phyloP scores from a whole-genome alignment of 2,329 filamentous ascomycete genomes.

The Colletotrichum kahawae region DNA sequence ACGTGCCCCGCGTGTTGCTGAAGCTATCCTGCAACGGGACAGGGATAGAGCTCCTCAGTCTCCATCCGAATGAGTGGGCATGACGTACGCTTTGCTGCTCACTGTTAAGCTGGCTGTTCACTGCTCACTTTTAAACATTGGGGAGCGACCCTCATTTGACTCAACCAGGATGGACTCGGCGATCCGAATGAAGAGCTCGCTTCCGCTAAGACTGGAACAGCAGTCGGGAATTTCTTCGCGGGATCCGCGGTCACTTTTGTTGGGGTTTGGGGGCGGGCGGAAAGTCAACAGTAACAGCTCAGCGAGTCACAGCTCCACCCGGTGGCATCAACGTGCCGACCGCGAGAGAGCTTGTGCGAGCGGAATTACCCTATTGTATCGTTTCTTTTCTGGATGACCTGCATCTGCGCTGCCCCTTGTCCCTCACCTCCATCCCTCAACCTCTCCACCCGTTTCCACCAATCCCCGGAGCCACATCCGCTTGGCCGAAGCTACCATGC shows the following conservation, averaged over 20 bases:
- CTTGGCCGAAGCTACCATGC: neutral
- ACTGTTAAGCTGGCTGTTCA: neutral
- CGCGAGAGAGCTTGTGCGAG: neutral
- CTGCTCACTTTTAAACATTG: neutral
- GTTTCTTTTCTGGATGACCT: constrained; percentile 19
- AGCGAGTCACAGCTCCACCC: neutral
- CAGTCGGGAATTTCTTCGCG: neutral
- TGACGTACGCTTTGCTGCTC: neutral
- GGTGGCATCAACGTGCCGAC: neutral
- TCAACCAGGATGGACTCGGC: neutral
- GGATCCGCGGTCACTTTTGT: neutral
- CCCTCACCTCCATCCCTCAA: neutral
- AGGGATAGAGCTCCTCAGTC: neutral
- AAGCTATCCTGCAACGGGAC: neutral
- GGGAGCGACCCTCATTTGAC: neutral
- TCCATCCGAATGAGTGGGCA: neutral
- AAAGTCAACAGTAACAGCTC: neutral
- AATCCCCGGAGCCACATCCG: constrained; percentile 8
- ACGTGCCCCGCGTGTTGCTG: neutral
- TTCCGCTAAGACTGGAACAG: neutral
- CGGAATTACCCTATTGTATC: constrained; percentile 6
- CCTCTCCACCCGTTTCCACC: constrained; percentile 14
- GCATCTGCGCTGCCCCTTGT: neutral
- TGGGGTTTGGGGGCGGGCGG: neutral
- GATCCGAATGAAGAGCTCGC: neutral